Conservation (phyloP, 2,329 filamentous ascomycete genomes). For the Purpureocillium takamizusanense region DNA sequence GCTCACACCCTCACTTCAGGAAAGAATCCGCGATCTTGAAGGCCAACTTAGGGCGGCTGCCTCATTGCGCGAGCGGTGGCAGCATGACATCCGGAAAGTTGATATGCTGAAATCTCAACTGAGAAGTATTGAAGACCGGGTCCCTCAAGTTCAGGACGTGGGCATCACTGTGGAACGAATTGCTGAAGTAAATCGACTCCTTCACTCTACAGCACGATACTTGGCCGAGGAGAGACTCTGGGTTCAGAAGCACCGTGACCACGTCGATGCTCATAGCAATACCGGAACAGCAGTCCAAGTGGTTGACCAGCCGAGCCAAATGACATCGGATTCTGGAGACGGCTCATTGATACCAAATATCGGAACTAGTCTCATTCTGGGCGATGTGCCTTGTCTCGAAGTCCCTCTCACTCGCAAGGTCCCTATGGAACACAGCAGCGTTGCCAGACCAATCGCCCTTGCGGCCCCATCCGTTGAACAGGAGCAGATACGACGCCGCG, state of each 20-base stretch:
- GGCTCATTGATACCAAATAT: too few species aligned
- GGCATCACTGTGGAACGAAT: constrained; percentile 16
- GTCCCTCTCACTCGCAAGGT: too few species aligned
- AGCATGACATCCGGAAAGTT: constrained; percentile 17
- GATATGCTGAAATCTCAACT: constrained; percentile 15
- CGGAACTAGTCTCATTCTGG: too few species aligned
- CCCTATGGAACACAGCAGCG: too few species aligned
- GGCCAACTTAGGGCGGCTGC: constrained; percentile 9
- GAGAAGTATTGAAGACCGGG: constrained; percentile 11
- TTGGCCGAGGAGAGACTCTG: constrained; percentile 18
- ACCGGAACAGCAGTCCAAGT: too few species aligned
- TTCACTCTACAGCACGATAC: constrained; percentile 19
- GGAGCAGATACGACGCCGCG: constrained; percentile 25
- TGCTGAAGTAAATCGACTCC: constrained; percentile 14
- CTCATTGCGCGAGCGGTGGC: constrained; percentile 15
- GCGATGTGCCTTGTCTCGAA: too few species aligned
- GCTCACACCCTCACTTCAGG: constrained; percentile 5
- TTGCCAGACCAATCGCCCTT: too few species aligned
- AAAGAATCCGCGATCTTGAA: constrained; percentile 14
- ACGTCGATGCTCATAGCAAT: background rate
- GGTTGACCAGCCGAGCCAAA: too few species aligned
- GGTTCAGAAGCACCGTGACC: constrained; percentile 12
- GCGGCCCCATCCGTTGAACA: constrained; percentile 23
- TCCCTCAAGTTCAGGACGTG: constrained; percentile 15
- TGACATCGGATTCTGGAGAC: too few species aligned